Evolutionary conservation across 495 filamentous ascomycete genomes (phyloP), one percentile per base, ranked within the genome.

Genomic region (Penicillium herquei): DNA sequence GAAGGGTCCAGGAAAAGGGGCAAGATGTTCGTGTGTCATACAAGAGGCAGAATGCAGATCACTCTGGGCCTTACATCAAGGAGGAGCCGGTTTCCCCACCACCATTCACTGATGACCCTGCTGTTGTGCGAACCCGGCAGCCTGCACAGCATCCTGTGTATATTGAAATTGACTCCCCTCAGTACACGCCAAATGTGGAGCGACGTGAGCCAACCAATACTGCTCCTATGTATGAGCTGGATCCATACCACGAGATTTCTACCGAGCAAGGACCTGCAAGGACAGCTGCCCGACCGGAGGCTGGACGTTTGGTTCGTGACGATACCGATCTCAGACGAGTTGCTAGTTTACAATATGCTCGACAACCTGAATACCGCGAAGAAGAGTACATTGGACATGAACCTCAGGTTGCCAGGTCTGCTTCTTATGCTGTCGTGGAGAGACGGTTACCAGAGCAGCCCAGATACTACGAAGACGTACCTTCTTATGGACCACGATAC

Each of bases 81-180:
- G 81, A 87, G 56, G 92, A 97, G 67, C 92, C 92, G 7, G 78
- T 87, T 11, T 96, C 92, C 1, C 90, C 90, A 3, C 90, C 90
- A 16, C 89, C 88, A 12, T 77, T 90, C 47, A 72, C 78, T 43
- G 81, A 82, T 52, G 75, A 77, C 33, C 77, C 72, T 33, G 76
- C 76, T 48, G 65, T 74, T 39, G 55, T 66, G 48, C 63, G 66
- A 46, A 51, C 53, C 37, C 78, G 79, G 56, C 79, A 81, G 34
- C 67, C 71, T 26, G 71, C 77, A 42, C 78, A 81, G 56, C 66
- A 63, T 21, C 76, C 73, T 7, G 55, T 79, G 18, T 79, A 79
- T 54, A 74, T 81, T 54, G 81, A 83, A 49, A 68, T 76, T 26
- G 63, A 70, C 14, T 78, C 78, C 13, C 72, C 78, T 21, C 78